Evolutionary conservation across 2,329 filamentous ascomycete species (phyloP), one percentile per base, ranked within the genome.

Genomic region (Bipolaris zeicola): DNA sequence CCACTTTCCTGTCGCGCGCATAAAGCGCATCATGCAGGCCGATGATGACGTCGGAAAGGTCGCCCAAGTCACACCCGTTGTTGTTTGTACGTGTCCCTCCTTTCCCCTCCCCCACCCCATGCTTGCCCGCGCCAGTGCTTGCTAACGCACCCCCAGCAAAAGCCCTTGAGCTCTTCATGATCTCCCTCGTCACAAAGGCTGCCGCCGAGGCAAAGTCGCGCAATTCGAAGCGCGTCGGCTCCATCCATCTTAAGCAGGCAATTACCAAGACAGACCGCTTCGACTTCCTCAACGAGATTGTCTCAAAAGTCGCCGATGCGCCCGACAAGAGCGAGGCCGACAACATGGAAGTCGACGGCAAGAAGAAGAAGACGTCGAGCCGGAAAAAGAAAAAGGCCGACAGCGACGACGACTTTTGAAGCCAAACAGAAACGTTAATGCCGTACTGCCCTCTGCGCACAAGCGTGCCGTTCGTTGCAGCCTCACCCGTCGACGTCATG

Each of bases 1-100:
- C 33, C 97, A 97, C 71, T 99, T 99, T 71, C 95, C 95, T 1
- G 96, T 96, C 31, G 95, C 95, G 13, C 86, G 95, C 60, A 99
- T 99, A 81, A 99, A 99, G 83, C 88, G 95, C 49, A 98, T 99
- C 70, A 98, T 99, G 95, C 95, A 99, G 79, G 94, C 94, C 10
- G 95, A 99, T 72, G 95, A 99, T 73, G 95, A 99, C 75, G 93
- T 99, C 0, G 95, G 95, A 60, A 99, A 99, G 79, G 95, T 99
- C 8, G 93, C 95, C 3, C 95, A 99, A 77, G 95, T 98, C 60
- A 97, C 95, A 0, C 94, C 94, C 14, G 96, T 96, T 54, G 95
- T 94, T 24, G 94, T 98, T 42, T 87, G 86, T 87, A 83, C 71
- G 85, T 80, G n/a, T 11, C 22, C 14, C 5, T 16, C 28, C 10